Percentiles rank a stretch among this genome's conserved stretches.
phyloP scores from a whole-genome alignment of 2,329 filamentous ascomycete genomes.

The Diaporthe velutina region DNA sequence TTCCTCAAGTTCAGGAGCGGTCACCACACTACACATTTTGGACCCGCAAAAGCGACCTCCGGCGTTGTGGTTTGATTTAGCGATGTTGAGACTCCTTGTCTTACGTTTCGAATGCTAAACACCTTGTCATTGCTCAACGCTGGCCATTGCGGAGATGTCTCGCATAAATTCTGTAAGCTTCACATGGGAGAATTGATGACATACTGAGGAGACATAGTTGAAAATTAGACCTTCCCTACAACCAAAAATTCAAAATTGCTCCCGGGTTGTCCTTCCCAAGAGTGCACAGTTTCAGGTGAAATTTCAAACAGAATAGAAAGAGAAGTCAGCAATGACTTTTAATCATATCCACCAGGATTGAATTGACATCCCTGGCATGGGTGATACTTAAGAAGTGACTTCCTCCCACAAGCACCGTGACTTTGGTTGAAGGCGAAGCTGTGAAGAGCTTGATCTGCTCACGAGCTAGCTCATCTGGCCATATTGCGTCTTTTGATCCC shows the following conservation, averaged over 20 bases:
- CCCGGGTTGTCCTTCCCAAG: too few species aligned
- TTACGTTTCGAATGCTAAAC: too few species aligned
- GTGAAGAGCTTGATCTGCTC: constrained; percentile 67
- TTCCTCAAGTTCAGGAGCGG: background rate
- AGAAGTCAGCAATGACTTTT: background rate
- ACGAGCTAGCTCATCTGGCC: constrained; percentile 52
- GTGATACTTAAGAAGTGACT: constrained; percentile 64
- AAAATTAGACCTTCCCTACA: too few species aligned
- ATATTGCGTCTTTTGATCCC: constrained; percentile 61
- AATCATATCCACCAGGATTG: constrained; percentile 58
- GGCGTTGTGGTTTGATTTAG: too few species aligned
- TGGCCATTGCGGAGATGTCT: background rate
- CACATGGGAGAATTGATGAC: background rate
- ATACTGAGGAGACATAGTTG: background rate
- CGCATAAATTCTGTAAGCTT: background rate
- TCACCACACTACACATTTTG: background rate
- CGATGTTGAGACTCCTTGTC: background rate
- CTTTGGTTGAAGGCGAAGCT: constrained; percentile 56
- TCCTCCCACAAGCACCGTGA: constrained; percentile 58
- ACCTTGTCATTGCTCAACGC: background rate
- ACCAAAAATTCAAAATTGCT: background rate
- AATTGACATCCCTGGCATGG: constrained; percentile 58
- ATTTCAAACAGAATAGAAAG: background rate
- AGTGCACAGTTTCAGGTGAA: too few species aligned
- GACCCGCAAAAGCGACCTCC: background rate